These are phyloP conservation scores for Kalmusia sp. DNA, from an alignment of 2,329 filamentous ascomycete species.

Conservation along the genomic window DNA sequence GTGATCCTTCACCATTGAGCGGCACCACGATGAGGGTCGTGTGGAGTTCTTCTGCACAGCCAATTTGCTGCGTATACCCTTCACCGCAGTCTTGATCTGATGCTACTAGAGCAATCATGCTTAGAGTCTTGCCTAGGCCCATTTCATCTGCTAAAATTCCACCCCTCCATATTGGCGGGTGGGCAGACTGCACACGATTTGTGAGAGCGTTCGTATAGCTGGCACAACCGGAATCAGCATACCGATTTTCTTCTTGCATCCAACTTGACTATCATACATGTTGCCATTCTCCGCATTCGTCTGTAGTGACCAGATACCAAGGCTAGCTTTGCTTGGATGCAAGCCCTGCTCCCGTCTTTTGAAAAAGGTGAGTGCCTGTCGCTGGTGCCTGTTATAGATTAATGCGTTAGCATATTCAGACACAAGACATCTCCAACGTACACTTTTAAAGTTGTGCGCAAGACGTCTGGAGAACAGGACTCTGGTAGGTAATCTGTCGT, in stretches of 20 bases:
- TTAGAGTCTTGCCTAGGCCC: constrained; percentile 27
- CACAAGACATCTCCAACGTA: not conserved
- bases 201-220: constrained; percentile 18
- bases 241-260: too few species aligned
- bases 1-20: not conserved
- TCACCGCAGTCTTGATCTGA: not conserved
- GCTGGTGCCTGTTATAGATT: not conserved
- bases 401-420: not conserved
- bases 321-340: not conserved
- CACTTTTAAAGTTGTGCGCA: constrained; percentile 6
- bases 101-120: constrained; percentile 24
- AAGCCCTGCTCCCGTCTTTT: not conserved
- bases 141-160: constrained; percentile 27
- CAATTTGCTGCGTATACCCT: too few species aligned
- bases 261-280: too few species aligned
- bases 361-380: not conserved
- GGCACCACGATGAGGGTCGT: not conserved
- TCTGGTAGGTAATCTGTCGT: constrained; percentile 4
- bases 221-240: too few species aligned
- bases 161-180: constrained; percentile 17
- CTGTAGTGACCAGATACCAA: not conserved
- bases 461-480: not conserved
- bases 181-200: constrained; percentile 4
- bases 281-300: not conserved
- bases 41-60: too few species aligned